Evolutionary conservation across 2,329 filamentous ascomycete species (phyloP).

Genomic region (Fusarium fracticaudum): DNA sequence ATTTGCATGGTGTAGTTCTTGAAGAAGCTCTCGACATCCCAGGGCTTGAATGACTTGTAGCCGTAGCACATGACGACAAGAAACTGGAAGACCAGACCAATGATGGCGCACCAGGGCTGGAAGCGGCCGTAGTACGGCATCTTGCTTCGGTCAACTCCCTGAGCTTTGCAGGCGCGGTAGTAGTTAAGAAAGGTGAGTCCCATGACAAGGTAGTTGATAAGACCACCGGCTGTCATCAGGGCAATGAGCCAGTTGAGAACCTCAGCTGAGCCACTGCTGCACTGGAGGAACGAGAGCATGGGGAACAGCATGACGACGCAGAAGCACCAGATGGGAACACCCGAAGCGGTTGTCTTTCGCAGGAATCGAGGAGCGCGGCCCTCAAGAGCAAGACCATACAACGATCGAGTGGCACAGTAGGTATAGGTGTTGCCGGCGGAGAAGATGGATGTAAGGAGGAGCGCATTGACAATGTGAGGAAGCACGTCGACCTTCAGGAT

Average conservation of each 20-base stretch:
- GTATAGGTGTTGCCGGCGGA: conserved; percentile 62
- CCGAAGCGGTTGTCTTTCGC: conserved; percentile 66
- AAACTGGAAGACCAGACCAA: conserved; percentile 54
- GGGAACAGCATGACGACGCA: conserved; percentile 62
- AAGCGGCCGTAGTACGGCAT: conserved; percentile 68
- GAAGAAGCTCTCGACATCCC: conserved; percentile 59
- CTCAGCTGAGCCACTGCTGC: conserved; percentile 57
- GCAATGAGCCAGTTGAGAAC: conserved; percentile 65
- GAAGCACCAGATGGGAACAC: conserved; percentile 70
- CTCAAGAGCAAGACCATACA: conserved; percentile 61
- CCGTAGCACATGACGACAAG: conserved; percentile 63
- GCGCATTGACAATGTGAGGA: conserved; percentile 67
- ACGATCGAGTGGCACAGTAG: conserved; percentile 60
- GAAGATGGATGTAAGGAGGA: conserved; percentile 55
- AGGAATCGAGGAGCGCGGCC: conserved; percentile 63
- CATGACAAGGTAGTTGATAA: conserved; percentile 71
- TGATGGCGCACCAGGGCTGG: conserved; percentile 66
- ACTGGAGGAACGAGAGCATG: conserved; percentile 62
- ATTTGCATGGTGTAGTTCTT: conserved; percentile 67
- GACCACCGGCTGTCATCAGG: conserved; percentile 65
- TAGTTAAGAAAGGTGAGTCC: conserved; percentile 57
- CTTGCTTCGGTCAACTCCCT: conserved; percentile 60
- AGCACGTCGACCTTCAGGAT: conserved; percentile 63
- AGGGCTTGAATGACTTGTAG: conserved; percentile 62
- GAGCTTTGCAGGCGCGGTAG: conserved; percentile 62